Base-by-base conservation (phyloP, 345 rosid genomes). In the Populus ilicifolia region DNA sequence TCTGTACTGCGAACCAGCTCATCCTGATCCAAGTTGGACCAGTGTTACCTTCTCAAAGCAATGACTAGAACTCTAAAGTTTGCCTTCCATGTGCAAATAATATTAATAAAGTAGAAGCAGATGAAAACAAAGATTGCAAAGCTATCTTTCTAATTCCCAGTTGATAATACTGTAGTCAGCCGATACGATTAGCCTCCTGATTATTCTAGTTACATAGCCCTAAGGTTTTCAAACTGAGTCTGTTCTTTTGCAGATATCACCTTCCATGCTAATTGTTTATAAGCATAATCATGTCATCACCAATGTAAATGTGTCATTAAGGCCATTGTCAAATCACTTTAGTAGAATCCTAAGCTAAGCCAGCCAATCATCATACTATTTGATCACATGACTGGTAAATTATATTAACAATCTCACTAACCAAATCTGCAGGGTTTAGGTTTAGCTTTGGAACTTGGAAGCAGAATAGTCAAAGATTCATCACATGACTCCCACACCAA, bases 381-480 rank as follows among this genome's bases (percentile, higher is more conserved):
- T 46, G 8, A 48, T 70, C 73, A 70, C 56, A 30, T 36, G 70
- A 67, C 70, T 35, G 25, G 13, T 20, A 69, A 44, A 43, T 43
- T 66, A 30, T 33, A 6, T 43, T 16, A 30, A 17, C 36, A 66
- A 18, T n/a, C 41, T 4, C 46, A 5, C 59, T 23, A 13, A 44
- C 50, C 54, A 14, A 70, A 70, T 14, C 73, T 46, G 29, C 8
- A 18, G 21, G 36, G 56, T 46, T 46, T 46, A 46, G 50, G 21
- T 23, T 67, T 25, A 43, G 46, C 73, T 41, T 70, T n/a, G 73
- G 56, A 18, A 70, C 73, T 70, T 44, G 73, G 30, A 43, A 25
- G 29, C 59, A 23, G 73, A 70, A 70, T 48, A 70, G 73, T 70
- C 73, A 70, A 70, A 70, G 73, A 41, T 44, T 16, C 8, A 44